phyloP scores from a whole-genome alignment of 164 flowering plant genomes.

The Macadamia integrifolia region DNA sequence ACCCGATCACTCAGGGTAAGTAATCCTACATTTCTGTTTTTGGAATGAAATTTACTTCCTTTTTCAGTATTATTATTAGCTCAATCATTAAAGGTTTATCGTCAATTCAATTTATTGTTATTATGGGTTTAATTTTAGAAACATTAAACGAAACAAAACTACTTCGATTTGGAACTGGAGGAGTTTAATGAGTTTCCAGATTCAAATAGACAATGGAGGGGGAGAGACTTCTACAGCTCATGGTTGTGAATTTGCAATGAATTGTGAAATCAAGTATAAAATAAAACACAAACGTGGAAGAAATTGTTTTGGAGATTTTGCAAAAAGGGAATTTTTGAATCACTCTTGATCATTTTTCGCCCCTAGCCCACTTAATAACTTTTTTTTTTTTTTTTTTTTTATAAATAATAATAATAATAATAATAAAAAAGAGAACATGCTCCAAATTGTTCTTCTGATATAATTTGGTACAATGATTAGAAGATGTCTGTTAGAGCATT shows the following conservation, averaged over 20 bases:
- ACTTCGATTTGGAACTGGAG: not conserved
- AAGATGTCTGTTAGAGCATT: not conserved
- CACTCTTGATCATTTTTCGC: not conserved
- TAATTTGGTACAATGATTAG: not conserved
- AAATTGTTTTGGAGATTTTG: not conserved
- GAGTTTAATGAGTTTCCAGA: not conserved
- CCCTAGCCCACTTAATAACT: no score
- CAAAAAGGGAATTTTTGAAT: not conserved
- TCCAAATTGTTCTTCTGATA: not conserved
- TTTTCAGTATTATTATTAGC: no score
- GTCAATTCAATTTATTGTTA: not conserved
- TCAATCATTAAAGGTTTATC: no score
- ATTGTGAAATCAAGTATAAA: not conserved
- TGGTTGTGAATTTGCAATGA: not conserved
- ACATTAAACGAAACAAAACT: not conserved
- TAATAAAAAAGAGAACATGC: no score
- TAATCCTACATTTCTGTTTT: not conserved
- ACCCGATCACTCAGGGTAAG: conserved; percentile 16
- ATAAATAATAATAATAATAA: no score
- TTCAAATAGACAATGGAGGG: not conserved
- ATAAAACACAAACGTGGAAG: not conserved
- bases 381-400: not conserved
- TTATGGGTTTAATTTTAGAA: not conserved
- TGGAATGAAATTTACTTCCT: no score
- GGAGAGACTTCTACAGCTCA: not conserved